Base-by-base conservation (phyloP, 1,139 yeast genomes). In the Yamadazyma pseudoaaseri region DNA sequence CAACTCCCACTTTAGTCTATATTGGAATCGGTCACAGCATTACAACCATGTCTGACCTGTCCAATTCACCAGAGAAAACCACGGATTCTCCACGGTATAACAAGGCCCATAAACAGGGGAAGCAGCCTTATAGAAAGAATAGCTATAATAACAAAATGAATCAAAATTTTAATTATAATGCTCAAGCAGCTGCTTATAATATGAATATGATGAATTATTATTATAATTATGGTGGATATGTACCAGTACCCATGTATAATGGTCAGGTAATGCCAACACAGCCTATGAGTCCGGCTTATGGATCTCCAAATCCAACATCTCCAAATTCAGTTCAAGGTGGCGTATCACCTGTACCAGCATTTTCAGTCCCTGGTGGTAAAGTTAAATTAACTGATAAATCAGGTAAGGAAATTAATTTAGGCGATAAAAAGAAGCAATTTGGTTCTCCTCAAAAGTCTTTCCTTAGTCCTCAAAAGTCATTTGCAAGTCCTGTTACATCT, bases 321-420 rank as follows among this genome's bases (percentile, higher is more conserved):
- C 23, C 27, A 3, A 17, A 16, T 17, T 16, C 27, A 6, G 26
- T 23, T 20, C 51, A 41, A 30, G 41, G 36, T 22, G 26, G 36
- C 33, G 30, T 33, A 18, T 31, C 31, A 22, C 40, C 47, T 15
- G 38, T 36, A 26, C 32, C 43, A 26, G 39, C 39, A 23, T 38
- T 38, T 20, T 38, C 42, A 5, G 42, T 38, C 24, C 38, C 39
- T 26, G 33, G 33, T 26, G 55, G 54, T 29, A 58, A 48, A 40
- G 46, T 68, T 20, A 67, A 60, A 44, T 58, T 70, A 41, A 67
- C 75, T 33, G 71, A 68, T 38, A 68, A 64, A 46, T 73, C 68
- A 32, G 76, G 76, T n/a, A 67, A 62, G 41, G 69, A 60, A 29
- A 62, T 69, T 33, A 72, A 69, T 43, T 65, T 67, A 43, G 74